Conservation (phyloP, 139 green algal species). For the Nannochloris sp. region DNA sequence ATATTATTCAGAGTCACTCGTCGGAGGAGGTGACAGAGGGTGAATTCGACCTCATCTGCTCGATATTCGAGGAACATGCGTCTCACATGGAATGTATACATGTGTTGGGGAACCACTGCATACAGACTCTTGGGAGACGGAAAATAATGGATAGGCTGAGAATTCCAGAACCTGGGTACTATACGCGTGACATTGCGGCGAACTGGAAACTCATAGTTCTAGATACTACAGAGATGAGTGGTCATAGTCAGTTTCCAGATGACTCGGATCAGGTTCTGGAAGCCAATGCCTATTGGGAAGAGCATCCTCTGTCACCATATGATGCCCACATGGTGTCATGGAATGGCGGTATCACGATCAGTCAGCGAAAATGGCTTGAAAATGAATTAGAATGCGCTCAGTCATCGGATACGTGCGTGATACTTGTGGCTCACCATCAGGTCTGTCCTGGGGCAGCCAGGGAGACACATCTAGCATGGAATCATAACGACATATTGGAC, state of each 20-base stretch:
- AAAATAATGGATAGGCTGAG: conserved; percentile 29
- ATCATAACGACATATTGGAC: conserved; percentile 24
- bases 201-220: conserved; percentile 60
- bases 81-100: conserved; percentile 23
- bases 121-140: conserved; percentile 23
- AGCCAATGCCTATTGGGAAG: conserved; percentile 31
- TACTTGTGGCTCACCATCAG: conserved; percentile 45
- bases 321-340: conserved; percentile 45
- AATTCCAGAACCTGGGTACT: conserved; percentile 37
- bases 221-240: conserved; percentile 65
- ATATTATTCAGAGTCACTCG: conserved; percentile 53
- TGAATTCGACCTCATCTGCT: conserved; percentile 19
- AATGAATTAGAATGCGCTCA: conserved; percentile 25
- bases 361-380: conserved; percentile 33
- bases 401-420: conserved; percentile 25
- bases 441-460: conserved; percentile 29
- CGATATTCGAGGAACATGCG: conserved; percentile 18
- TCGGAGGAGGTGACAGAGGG: conserved; percentile 6
- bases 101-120: conserved; percentile 64
- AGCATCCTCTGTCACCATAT: conserved; percentile 30
- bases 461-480: conserved; percentile 49
- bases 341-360: conserved; percentile 48
- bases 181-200: conserved; percentile 15
- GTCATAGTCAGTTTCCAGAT: conserved; percentile 31
- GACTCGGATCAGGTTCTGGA: conserved; percentile 28